A percentile compares a stretch with the other conserved stretches of the same genome.
These are phyloP conservation scores for Podospora comata DNA, from an alignment of 495 filamentous ascomycete species.

Conservation along the genomic window DNA sequence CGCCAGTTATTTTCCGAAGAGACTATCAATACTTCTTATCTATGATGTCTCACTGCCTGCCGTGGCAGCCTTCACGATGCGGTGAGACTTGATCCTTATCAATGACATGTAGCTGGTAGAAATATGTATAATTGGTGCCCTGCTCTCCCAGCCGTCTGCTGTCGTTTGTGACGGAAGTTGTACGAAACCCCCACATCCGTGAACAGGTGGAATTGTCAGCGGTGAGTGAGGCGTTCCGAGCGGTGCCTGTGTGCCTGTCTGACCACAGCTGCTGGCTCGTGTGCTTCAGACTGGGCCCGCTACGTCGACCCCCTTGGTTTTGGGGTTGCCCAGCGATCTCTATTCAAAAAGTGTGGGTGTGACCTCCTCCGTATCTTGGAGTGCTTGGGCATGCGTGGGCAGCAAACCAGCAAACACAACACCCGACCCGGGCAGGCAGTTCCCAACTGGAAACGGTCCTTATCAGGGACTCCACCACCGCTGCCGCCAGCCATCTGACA, in stretches of 20 bases:
- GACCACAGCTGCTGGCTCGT: neutral
- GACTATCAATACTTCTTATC: neutral
- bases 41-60: conserved; percentile 5
- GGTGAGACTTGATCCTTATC: conserved; percentile 2
- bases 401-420: neutral
- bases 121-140: neutral
- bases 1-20: neutral
- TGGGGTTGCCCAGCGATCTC: conserved; percentile 1
- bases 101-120: neutral
- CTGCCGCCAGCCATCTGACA: neutral
- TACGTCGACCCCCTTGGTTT: neutral
- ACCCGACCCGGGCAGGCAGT: neutral
- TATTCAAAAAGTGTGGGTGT: neutral
- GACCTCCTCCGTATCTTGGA: neutral
- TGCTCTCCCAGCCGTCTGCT: neutral
- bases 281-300: neutral
- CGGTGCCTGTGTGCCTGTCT: neutral
- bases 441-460: neutral
- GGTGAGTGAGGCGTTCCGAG: neutral
- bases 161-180: neutral
- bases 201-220: neutral
- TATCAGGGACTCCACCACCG: conserved; percentile 11
- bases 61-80: neutral
- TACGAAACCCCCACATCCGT: neutral
- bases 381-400: neutral